Conservation (phyloP, 2,329 filamentous ascomycete genomes). For the Fusarium sp. region DNA sequence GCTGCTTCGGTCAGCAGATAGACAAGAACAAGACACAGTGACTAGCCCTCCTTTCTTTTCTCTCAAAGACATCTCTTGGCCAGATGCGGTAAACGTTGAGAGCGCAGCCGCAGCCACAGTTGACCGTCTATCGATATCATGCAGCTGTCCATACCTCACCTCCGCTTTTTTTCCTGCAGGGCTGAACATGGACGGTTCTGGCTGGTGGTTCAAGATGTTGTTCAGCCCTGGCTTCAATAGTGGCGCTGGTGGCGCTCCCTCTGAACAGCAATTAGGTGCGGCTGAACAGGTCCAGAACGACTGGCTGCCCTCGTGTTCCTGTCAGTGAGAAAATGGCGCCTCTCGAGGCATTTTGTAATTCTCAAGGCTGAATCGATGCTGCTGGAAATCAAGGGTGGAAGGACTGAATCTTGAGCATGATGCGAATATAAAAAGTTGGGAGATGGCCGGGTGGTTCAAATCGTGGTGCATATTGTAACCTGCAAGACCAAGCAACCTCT, state of each 20-base stretch:
- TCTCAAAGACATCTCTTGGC: not conserved
- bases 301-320: not conserved
- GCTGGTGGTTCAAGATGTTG: not conserved
- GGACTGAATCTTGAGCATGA: not conserved
- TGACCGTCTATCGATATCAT: not conserved
- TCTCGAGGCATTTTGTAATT: not conserved
- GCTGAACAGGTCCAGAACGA: not conserved
- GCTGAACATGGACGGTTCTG: not conserved
- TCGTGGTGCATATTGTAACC: not conserved
- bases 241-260: constrained; percentile 8
- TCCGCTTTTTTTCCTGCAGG: not conserved
- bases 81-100: not conserved
- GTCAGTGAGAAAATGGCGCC: constrained; percentile 9
- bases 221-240: not conserved
- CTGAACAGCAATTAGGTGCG: not conserved
- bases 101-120: not conserved
- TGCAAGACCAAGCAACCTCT: not conserved
- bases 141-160: not conserved
- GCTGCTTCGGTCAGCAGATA: not conserved
- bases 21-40: too few species aligned
- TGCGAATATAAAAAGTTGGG: constrained; percentile 15
- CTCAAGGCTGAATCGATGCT: constrained; percentile 10
- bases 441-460: not conserved
- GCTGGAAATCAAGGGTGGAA: not conserved
- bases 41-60: not conserved